Evolutionary conservation across 371 early-diverging fungal genomes (phyloP).

Genomic region (Phascolomyces articulosus): DNA sequence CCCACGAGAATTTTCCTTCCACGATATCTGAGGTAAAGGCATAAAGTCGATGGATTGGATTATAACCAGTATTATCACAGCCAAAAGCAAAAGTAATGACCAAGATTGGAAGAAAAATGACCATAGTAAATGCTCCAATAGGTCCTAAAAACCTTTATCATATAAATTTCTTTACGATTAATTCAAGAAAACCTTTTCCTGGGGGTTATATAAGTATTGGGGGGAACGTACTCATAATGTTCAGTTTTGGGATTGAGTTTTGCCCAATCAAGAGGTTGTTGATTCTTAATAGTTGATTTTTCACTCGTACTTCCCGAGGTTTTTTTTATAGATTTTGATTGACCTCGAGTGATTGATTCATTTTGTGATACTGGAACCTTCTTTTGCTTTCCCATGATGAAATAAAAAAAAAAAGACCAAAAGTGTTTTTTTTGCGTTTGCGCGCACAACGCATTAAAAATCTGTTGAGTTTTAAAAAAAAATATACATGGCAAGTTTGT

Average conservation of each 20-base stretch:
- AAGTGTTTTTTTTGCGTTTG: background rate
- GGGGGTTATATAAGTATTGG: background rate
- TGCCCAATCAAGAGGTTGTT: slow-evolving; percentile 1
- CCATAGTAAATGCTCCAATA: slow-evolving; percentile 68
- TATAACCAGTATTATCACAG: slow-evolving; percentile 58
- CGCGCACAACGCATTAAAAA: background rate
- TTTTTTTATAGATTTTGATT: background rate
- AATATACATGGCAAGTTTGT: background rate
- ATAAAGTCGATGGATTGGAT: slow-evolving; percentile 31
- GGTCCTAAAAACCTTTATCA: slow-evolving; percentile 70
- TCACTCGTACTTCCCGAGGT: background rate
- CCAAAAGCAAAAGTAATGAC: slow-evolving; percentile 73
- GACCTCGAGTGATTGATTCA: background rate
- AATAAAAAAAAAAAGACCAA: background rate
- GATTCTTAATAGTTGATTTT: background rate
- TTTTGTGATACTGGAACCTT: background rate
- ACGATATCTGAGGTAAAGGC: slow-evolving; percentile 17
- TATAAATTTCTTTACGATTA: background rate
- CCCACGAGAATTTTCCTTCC: slow-evolving; percentile 28
- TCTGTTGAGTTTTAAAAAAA: background rate
- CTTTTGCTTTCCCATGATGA: background rate
- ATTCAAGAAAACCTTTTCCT: background rate
- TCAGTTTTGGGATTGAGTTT: slow-evolving; percentile 57
- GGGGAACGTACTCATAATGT: slow-evolving; percentile 56
- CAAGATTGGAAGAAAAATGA: slow-evolving; percentile 60